Conservation (phyloP, 805 yeast species). For the Candida cerambycidarum region DNA sequence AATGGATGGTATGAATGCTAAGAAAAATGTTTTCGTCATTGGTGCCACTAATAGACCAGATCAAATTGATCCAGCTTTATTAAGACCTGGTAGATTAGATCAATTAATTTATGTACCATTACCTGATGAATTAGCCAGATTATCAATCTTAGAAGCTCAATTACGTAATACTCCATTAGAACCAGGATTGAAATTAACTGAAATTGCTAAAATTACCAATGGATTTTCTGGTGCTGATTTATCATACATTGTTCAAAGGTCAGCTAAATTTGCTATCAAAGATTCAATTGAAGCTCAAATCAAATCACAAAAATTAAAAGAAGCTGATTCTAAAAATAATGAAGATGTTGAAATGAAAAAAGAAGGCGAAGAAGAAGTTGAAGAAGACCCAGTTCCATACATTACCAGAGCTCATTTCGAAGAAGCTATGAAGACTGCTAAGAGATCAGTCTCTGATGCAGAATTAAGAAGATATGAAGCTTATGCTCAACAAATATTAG, state of each 20-base stretch:
- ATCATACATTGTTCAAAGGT: slow-evolving; percentile 94
- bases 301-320: slow-evolving; percentile 34
- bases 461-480: slow-evolving; percentile 99
- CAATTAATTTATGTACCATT: slow-evolving; percentile 97
- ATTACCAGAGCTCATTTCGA: slow-evolving; percentile 93
- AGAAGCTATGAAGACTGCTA: slow-evolving; percentile 99
- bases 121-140: slow-evolving; percentile 93
- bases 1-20: slow-evolving; percentile 99
- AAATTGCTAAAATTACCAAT: slow-evolving; percentile 90
- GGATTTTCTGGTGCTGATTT: slow-evolving; percentile 99
- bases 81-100: slow-evolving; percentile 99
- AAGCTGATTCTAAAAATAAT: slow-evolving; percentile 17
- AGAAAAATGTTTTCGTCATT: slow-evolving; percentile 96
- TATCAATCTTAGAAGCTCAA: slow-evolving; percentile 92
- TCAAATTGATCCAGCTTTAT: slow-evolving; percentile 96
- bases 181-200: slow-evolving; percentile 86
- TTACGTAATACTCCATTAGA: slow-evolving; percentile 97
- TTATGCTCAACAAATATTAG: slow-evolving; percentile 92
- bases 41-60: slow-evolving; percentile 99
- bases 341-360: slow-evolving; percentile 52
- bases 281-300: slow-evolving; percentile 87
- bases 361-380: slow-evolving; percentile 55
- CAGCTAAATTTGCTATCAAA: slow-evolving; percentile 98
- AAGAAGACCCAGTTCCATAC: slow-evolving; percentile 92
- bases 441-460: slow-evolving; percentile 94